A percentile compares a stretch with the other conserved stretches of the same genome.
phyloP scores from a whole-genome alignment of 73 alveolate genomes.

The Symbiodinium natans region DNA sequence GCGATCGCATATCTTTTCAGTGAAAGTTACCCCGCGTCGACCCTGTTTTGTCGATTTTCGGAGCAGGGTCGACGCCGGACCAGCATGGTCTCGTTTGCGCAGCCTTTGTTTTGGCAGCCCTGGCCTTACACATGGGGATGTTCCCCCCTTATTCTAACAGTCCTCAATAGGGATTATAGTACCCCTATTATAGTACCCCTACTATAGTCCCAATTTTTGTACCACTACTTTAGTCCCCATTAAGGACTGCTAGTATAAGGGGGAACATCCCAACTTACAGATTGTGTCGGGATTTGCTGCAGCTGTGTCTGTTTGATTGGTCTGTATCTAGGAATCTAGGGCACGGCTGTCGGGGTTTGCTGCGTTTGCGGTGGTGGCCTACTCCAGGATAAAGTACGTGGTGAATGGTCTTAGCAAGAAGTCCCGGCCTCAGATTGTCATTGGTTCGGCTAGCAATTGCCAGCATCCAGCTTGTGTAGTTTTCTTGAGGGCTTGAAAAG shows the following conservation, averaged over 20 bases:
- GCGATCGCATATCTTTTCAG: conserved; percentile 1
- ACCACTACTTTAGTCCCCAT: not conserved
- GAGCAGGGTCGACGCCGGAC: not conserved
- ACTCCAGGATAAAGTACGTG: conserved; percentile 38
- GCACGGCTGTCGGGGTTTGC: not conserved
- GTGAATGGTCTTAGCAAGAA: conserved; percentile 52
- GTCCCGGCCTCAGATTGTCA: not conserved
- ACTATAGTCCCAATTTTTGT: not conserved
- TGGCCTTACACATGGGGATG: not conserved
- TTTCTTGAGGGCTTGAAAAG: not conserved
- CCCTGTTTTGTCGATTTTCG: not conserved
- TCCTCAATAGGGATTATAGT: too few species aligned
- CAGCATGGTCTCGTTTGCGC: conserved; percentile 80
- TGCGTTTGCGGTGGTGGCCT: not conserved
- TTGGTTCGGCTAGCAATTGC: too few species aligned
- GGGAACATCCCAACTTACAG: too few species aligned
- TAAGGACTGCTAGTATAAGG: too few species aligned
- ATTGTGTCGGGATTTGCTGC: not conserved
- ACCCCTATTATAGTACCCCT: too few species aligned
- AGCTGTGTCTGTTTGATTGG: not conserved
- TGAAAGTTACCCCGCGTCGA: not conserved
- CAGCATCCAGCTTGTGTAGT: too few species aligned
- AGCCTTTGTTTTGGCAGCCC: conserved; percentile 74
- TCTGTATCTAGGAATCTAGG: not conserved
- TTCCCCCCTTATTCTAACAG: too few species aligned